Evolutionary conservation across 176 grass and related monocot species (phyloP), one percentile per base, ranked within the genome.

Genomic region (Carex littledalei): DNA sequence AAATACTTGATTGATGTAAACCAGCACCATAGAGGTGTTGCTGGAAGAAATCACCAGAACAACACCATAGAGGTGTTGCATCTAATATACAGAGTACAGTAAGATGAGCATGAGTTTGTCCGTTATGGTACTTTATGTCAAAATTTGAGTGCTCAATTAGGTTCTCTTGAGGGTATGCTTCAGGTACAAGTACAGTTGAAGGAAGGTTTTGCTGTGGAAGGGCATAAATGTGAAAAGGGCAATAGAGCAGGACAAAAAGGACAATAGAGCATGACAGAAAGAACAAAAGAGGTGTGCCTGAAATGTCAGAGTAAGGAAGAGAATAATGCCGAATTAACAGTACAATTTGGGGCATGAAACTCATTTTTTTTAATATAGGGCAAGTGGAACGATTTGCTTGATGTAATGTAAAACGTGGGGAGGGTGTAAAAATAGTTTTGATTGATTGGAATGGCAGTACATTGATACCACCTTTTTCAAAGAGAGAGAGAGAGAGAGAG

Each of bases 401-500:
- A 69, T 18, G 66, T 37, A 69, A 18, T 69, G 2, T 69, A 39
- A 18, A 69, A 69, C 37, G 39, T 17, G 6, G 3, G 11, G 32
- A 37, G 32, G 15, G 66, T 69, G 31, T 39, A 69, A 69, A 58
- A 69, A 69, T 26, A 37, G 15, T 69, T 69, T 69, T 18, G 66
- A 37, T 39, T 69, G 18, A 39, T 69, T 39, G 2, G 16, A 69
- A 69, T 18, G 16, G 34, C 0, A 5, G 32, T 37, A 67, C 14
- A 67, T 17, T 35, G 31, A 31, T 67, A 67, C 31, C 32, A 69
- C 6, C 6, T 70, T 52, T 76, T 26, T 29, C 47, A 57, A 52
- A 52, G 50, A 78, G 26, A 47, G 31, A 72, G 39, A 85, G 26
- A 47, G 31, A 72, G 39, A 85, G 43, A 74, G 43, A 91, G 31